phyloP scores from a whole-genome alignment of 2,329 filamentous ascomycete species.

The Dryadomyces quercus-mongolicae region DNA sequence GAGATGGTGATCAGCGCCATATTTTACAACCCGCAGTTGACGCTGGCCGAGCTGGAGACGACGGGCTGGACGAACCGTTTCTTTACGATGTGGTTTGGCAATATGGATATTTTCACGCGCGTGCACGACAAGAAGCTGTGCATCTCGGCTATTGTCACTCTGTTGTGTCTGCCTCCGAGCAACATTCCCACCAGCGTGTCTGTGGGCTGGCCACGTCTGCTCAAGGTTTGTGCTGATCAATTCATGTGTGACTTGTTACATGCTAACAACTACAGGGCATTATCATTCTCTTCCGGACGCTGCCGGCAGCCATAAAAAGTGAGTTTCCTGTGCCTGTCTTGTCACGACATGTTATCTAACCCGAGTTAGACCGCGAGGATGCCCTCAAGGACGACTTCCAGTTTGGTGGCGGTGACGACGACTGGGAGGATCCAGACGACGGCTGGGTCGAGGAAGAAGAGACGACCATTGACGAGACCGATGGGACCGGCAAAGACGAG shows the following conservation, averaged over 20 bases:
- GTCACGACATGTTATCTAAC: background rate
- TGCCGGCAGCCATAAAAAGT: constrained; percentile 81
- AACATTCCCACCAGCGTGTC: constrained; percentile 88
- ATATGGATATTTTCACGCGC: constrained; percentile 82
- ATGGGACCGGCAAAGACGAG: constrained; percentile 58
- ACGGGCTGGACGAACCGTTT: constrained; percentile 98
- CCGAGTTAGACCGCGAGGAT: constrained; percentile 68
- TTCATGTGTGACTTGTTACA: constrained; percentile 4
- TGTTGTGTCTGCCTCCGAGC: constrained; percentile 66
- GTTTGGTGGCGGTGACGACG: constrained; percentile 60
- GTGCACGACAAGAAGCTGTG: constrained; percentile 99
- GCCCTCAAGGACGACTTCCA: constrained; percentile 80
- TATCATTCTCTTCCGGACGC: constrained; percentile 79
- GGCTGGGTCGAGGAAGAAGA: constrained; percentile 77
- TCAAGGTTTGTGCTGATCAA: constrained; percentile 32
- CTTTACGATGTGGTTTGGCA: constrained; percentile 96
- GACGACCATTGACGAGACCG: constrained; percentile 50
- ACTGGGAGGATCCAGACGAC: constrained; percentile 65
- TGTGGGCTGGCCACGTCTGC: constrained; percentile 84
- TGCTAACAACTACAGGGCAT: constrained; percentile 44
- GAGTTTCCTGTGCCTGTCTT: constrained; percentile 22
- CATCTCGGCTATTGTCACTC: constrained; percentile 80
- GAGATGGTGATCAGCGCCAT: constrained; percentile 98
- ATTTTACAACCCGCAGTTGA: constrained; percentile 86
- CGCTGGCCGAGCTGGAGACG: constrained; percentile 76